These are phyloP conservation scores for Pouteria campechiana DNA, from an alignment of 179 eudicot genomes.

Conservation along the genomic window DNA sequence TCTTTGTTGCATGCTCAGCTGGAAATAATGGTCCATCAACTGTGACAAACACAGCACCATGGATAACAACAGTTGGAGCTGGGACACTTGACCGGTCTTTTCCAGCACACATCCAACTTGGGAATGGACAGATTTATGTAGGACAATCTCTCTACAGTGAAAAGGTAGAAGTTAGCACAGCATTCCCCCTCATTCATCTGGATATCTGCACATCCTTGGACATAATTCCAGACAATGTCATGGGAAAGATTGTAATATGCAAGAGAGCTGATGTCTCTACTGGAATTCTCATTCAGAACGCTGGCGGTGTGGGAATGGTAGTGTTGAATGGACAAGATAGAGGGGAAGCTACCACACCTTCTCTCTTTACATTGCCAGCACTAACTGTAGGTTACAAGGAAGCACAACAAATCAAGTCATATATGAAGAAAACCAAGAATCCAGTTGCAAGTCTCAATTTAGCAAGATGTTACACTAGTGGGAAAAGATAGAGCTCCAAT, in stretches of 20 bases:
- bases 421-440: conserved; percentile 19
- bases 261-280: too few species aligned
- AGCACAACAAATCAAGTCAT: conserved; percentile 50
- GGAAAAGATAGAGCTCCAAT: conserved; percentile 97
- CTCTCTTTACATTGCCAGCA: conserved; percentile 63
- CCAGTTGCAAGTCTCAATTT: conserved; percentile 56
- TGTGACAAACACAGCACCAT: conserved; percentile 64
- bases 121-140: conserved; percentile 26
- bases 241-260: too few species aligned
- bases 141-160: conserved; percentile 1
- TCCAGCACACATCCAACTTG: conserved; percentile 44
- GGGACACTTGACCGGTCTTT: conserved; percentile 69
- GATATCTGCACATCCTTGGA: neutral
- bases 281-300: too few species aligned
- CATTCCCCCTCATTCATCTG: neutral
- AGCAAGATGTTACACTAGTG: conserved; percentile 69
- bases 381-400: conserved; percentile 66
- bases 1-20: conserved; percentile 71
- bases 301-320: conserved; percentile 81
- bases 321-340: conserved; percentile 67
- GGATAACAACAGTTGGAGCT: conserved; percentile 87
- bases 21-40: conserved; percentile 61
- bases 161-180: neutral
- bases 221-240: neutral
- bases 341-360: conserved; percentile 92